These are phyloP conservation scores for Toxoplasma gondii DNA, from an alignment of 169 alveolate genomes.

Conservation along the genomic window DNA sequence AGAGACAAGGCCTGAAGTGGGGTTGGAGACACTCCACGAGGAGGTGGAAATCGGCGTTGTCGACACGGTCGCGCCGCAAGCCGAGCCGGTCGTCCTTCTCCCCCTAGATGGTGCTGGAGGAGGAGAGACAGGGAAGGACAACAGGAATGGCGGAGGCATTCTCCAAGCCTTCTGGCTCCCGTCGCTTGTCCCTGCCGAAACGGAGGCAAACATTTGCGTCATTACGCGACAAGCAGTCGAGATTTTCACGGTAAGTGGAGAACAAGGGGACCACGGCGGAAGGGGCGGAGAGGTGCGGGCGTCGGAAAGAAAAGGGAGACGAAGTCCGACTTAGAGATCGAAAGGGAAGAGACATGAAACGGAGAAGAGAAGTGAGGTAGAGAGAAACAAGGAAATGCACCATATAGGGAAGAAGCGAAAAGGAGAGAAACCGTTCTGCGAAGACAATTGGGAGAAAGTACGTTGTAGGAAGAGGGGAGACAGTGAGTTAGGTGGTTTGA, in stretches of 20 bases:
- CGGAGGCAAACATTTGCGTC: constrained; percentile 11
- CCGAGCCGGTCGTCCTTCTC: neutral
- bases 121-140: neutral
- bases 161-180: constrained; percentile 31
- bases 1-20: neutral
- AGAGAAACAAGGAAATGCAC: too few relatives aligned
- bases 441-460: too few relatives aligned
- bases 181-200: neutral
- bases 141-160: neutral
- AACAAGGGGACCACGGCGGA: neutral
- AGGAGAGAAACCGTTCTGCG: too few relatives aligned
- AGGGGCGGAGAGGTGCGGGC: neutral
- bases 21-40: neutral
- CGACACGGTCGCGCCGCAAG: neutral
- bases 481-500: too few relatives aligned
- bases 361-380: too few relatives aligned
- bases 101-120: neutral
- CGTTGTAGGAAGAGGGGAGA: too few relatives aligned
- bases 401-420: too few relatives aligned
- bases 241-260: neutral
- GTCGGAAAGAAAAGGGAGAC: neutral
- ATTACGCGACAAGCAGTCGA: neutral
- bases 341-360: too few relatives aligned
- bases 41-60: neutral
- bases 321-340: too few relatives aligned